Evolutionary conservation across 768 basidiomycete species (phyloP).

Genomic region (Gloeopeniophorella convolvens): DNA sequence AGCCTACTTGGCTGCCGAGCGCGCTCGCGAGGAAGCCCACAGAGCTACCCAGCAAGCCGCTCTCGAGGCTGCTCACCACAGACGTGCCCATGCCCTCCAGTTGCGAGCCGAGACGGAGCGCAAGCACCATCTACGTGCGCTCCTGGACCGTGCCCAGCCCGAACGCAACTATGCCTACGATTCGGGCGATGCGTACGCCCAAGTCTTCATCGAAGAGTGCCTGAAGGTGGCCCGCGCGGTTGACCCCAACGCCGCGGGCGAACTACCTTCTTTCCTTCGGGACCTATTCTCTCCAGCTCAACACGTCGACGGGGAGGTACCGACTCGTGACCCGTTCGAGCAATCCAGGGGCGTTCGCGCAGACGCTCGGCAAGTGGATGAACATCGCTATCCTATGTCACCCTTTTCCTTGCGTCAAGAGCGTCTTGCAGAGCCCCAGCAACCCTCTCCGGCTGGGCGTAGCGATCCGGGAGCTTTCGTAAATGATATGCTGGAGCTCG

Average conservation of each 20-base stretch:
- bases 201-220: not conserved
- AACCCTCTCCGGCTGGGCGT: not conserved
- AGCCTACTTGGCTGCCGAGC: not conserved
- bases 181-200: not conserved
- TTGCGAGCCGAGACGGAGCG: not conserved
- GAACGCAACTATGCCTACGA: not conserved
- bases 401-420: not conserved
- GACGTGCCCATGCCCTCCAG: not conserved
- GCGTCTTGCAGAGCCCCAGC: not conserved
- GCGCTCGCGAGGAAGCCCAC: not conserved
- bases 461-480: not conserved
- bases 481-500: not conserved
- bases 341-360: not conserved
- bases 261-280: no score
- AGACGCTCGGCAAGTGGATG: not conserved
- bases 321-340: not conserved
- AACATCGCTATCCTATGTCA: not conserved
- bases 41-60: conserved; percentile 1
- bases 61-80: not conserved
- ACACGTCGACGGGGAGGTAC: no score
- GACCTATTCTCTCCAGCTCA: no score
- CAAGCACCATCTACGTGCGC: not conserved
- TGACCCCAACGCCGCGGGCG: no score
- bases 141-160: not conserved
- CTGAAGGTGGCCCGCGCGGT: not conserved